Conservation (phyloP, 352 stramenopile genomes). For the Pythium rishiriense region DNA sequence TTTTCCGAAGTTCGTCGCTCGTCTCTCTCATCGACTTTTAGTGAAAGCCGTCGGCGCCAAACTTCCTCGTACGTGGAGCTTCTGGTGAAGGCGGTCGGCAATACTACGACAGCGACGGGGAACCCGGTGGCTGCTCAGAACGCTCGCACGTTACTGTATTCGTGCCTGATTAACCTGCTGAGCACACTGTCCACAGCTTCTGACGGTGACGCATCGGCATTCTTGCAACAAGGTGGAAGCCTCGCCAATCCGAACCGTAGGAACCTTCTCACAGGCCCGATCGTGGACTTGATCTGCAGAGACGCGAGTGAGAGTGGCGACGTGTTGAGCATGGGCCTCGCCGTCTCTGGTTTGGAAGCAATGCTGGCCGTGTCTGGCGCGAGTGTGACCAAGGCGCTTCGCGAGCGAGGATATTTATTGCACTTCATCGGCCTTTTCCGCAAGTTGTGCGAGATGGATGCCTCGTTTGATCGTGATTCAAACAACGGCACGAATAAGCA, state of each 20-base stretch:
- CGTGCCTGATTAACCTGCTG: constrained; percentile 72
- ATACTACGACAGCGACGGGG: constrained; percentile 57
- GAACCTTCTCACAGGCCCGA: constrained; percentile 47
- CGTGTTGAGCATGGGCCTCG: constrained; percentile 78
- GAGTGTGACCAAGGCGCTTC: constrained; percentile 53
- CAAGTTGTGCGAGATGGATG: constrained; percentile 72
- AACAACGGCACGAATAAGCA: constrained; percentile 40
- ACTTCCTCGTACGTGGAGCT: constrained; percentile 58
- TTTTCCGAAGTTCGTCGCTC: constrained; percentile 42
- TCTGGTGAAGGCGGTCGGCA: constrained; percentile 60
- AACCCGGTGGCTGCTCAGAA: constrained; percentile 78
- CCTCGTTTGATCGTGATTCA: constrained; percentile 47
- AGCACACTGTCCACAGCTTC: constrained; percentile 16
- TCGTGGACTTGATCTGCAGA: constrained; percentile 69
- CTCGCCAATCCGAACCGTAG: constrained; percentile 23
- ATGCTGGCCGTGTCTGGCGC: constrained; percentile 55
- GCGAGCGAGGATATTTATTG: constrained; percentile 75
- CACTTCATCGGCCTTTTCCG: constrained; percentile 82
- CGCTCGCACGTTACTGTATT: constrained; percentile 75
- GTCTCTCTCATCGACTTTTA: constrained; percentile 3
- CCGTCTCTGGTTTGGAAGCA: constrained; percentile 69
- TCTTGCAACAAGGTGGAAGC: constrained; percentile 19
- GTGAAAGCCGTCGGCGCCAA: constrained; percentile 35
- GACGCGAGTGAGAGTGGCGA: constrained; percentile 80
- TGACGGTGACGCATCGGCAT: background rate